Conservation (phyloP, 345 rosid species). For the Eucalyptus curtisii region DNA sequence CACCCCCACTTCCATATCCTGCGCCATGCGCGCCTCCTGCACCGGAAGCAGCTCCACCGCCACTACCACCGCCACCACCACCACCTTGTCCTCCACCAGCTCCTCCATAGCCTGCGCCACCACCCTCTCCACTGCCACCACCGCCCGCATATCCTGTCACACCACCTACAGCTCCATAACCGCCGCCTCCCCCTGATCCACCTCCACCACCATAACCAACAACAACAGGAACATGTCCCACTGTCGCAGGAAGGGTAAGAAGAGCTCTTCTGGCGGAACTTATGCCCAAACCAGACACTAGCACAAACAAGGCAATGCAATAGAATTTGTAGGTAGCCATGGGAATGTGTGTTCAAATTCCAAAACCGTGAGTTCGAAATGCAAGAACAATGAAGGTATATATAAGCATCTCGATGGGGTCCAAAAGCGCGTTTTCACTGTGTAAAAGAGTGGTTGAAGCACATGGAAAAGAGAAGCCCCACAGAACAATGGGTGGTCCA, state of each 20-base stretch:
- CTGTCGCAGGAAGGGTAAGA: conserved; percentile 11
- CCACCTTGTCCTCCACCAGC: conserved; percentile 13
- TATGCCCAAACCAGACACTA: conserved; percentile 16
- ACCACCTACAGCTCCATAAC: conserved; percentile 7
- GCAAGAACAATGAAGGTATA: conserved; percentile 3
- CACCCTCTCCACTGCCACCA: conserved; percentile 6
- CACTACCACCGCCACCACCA: conserved; percentile 1
- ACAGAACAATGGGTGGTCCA: not conserved
- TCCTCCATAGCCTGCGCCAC: conserved; percentile 6
- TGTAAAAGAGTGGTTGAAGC: not conserved
- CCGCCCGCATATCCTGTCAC: conserved; percentile 12
- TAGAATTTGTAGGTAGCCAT: conserved; percentile 15
- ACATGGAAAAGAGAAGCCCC: conserved; percentile 5
- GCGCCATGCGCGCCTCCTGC: conserved; percentile 6
- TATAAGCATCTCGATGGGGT: conserved; percentile 15
- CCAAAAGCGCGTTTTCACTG: not conserved
- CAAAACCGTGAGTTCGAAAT: not conserved
- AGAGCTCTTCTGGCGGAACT: conserved; percentile 26
- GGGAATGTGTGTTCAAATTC: not conserved
- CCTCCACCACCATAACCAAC: conserved; percentile 3
- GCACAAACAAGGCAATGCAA: conserved; percentile 5
- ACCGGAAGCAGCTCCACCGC: conserved; percentile 11
- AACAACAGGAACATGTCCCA: conserved; percentile 2
- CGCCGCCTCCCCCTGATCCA: conserved; percentile 3
- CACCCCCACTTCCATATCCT: not conserved